A percentile compares a stretch with the other conserved stretches of the same genome.
phyloP scores from a whole-genome alignment of 1,139 yeast species.

The Blastobotrys petasosporus region DNA sequence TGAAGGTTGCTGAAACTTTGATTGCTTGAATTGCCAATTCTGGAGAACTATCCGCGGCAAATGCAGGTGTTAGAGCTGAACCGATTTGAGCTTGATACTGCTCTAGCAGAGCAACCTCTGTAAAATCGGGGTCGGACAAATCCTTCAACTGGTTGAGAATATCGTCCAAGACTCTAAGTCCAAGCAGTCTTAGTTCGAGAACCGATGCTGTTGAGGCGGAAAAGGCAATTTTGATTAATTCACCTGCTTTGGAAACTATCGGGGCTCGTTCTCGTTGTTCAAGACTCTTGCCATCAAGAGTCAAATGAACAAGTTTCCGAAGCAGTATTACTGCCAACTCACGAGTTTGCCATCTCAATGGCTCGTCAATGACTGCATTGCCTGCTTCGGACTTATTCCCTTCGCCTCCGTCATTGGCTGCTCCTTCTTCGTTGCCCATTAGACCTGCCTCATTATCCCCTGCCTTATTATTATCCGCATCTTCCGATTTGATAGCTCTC shows the following conservation, averaged over 20 bases:
- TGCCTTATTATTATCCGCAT: conserved; percentile 16
- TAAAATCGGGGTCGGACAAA: conserved; percentile 66
- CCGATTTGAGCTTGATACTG: conserved; percentile 94
- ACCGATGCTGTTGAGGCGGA: conserved; percentile 75
- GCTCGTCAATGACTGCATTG: conserved; percentile 38
- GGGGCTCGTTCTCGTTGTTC: conserved; percentile 28
- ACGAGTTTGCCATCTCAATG: conserved; percentile 66
- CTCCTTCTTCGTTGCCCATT: conserved; percentile 42
- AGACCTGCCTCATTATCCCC: conserved; percentile 11
- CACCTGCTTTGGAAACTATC: conserved; percentile 53
- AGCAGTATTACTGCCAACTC: conserved; percentile 55
- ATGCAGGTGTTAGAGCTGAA: conserved; percentile 88
- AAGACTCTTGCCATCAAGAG: conserved; percentile 38
- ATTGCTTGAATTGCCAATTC: conserved; percentile 73
- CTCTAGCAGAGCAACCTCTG: conserved; percentile 66
- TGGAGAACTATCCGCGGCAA: conserved; percentile 65
- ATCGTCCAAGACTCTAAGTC: conserved; percentile 62
- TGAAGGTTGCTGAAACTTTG: conserved; percentile 70
- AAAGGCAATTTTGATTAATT: conserved; percentile 74
- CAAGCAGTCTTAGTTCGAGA: conserved; percentile 53
- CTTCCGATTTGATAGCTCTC: conserved; percentile 34
- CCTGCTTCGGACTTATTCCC: conserved; percentile 16
- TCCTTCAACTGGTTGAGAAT: conserved; percentile 44
- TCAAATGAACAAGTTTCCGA: conserved; percentile 45
- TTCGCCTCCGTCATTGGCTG: conserved; percentile 35